Evolutionary conservation across 306 rosid species (phyloP).

Genomic region (Carpinus fangiana): DNA sequence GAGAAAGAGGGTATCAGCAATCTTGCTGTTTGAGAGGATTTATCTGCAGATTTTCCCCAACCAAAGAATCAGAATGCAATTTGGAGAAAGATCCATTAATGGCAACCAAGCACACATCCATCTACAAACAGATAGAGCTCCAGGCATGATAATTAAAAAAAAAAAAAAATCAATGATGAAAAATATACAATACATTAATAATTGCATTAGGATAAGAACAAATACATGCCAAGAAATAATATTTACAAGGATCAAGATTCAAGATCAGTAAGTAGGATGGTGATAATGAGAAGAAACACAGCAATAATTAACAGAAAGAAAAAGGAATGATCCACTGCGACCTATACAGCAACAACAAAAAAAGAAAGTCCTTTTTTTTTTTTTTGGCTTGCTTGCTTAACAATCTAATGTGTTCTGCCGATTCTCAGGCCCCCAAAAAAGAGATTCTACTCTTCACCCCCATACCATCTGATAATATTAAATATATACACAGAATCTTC

Average conservation of each 20-base stretch:
- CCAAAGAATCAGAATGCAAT: no score
- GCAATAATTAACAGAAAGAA: slow-evolving; percentile 22
- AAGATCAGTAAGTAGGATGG: slow-evolving; percentile 32
- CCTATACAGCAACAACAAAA: slow-evolving; percentile 33
- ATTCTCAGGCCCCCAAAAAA: slow-evolving; percentile 34
- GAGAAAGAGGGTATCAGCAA: no score
- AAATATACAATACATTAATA: slow-evolving; percentile 30
- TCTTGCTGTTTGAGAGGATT: no score
- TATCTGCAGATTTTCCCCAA: no score
- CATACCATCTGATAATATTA: slow-evolving; percentile 16
- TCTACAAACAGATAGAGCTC: background rate
- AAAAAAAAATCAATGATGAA: background rate
- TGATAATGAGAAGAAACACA: slow-evolving; percentile 19
- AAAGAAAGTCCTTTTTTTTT: slow-evolving; percentile 20
- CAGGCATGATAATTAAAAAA: no score
- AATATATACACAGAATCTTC: slow-evolving; percentile 43
- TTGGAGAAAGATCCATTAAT: no score
- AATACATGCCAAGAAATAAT: slow-evolving; percentile 18
- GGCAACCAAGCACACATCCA: no score
- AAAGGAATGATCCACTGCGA: slow-evolving; percentile 22
- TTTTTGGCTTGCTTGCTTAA: background rate
- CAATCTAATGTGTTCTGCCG: slow-evolving; percentile 21
- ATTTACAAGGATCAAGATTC: slow-evolving; percentile 40
- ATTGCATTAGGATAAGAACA: slow-evolving; percentile 22
- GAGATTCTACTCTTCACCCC: slow-evolving; percentile 48